Evolutionary conservation across 2,329 filamentous ascomycete genomes (phyloP).

Genomic region (Coniochaeta hoffmannii): DNA sequence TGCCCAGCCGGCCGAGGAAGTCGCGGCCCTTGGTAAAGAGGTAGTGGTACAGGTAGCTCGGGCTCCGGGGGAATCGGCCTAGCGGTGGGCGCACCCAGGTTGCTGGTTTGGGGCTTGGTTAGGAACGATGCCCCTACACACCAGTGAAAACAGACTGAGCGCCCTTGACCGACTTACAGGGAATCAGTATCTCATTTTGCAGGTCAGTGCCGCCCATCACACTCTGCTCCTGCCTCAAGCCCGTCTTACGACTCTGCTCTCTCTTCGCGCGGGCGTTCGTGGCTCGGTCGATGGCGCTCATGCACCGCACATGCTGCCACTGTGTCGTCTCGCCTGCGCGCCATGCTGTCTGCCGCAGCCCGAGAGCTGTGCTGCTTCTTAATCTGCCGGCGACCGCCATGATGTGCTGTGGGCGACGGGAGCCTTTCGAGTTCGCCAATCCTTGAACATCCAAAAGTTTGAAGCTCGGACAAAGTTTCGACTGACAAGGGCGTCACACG

Average conservation of each 20-base stretch:
- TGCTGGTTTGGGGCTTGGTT: not conserved
- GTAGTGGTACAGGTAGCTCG: slow-evolving; percentile 16
- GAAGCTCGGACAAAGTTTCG: slow-evolving; percentile 4
- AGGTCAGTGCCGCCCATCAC: not conserved
- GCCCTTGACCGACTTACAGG: not conserved
- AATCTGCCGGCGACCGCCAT: slow-evolving; percentile 1
- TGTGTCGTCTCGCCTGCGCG: not conserved
- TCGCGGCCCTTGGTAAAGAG: slow-evolving; percentile 27
- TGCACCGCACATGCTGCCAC: not conserved
- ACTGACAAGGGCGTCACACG: not conserved
- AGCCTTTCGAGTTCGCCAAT: not conserved
- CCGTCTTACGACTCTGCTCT: not conserved
- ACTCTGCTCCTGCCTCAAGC: not conserved
- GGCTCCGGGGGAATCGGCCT: slow-evolving; percentile 13
- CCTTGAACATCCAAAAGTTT: not conserved
- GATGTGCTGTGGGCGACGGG: not conserved
- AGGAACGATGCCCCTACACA: not conserved
- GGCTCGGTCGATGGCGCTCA: not conserved
- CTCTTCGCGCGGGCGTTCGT: not conserved
- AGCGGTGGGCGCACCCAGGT: slow-evolving; percentile 35
- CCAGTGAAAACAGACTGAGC: not conserved
- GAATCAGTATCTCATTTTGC: not conserved
- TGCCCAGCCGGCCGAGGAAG: slow-evolving; percentile 27
- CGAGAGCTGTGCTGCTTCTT: not conserved
- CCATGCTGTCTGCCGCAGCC: not conserved